Evolutionary conservation across 345 rosid genomes (phyloP), one percentile per base, ranked within the genome.

Genomic region (Clarkia xantiana): DNA sequence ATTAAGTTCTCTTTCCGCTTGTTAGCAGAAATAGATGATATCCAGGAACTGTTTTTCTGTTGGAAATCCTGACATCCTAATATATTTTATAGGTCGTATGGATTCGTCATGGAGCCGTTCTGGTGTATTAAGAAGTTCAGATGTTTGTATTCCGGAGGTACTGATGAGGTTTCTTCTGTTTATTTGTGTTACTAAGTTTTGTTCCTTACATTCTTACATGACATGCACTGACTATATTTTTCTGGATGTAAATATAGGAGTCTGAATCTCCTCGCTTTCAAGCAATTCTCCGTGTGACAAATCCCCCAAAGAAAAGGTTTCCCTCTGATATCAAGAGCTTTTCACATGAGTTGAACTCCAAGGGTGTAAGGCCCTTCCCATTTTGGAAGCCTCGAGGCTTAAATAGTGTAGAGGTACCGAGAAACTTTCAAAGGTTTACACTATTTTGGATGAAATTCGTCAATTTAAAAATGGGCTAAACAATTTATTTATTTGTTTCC

Each of bases 201-300:
- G 16, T 12, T 23, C 9, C n/a, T 48, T 48, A 6, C 14, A 17
- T 14, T 13, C 6, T 3, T 22, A 1, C n/a, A 22, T 13, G 16
- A 10, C 10, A 34, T 14, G 15, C 17, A 49, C 18, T 34, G 36
- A 29, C 36, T 23, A 29, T 3, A 49, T 49, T 29, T 29, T 25
- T 9, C 34, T 49, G 3, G 9, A 23, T 38, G 11, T 23, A n/a
- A 78, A 74, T 67, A 80, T 75, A 87, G 80, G 99, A 87, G 71
- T 93, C 99, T 18, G 99, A 93, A 64, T 93, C 99, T 52, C 99
- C 99, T 11, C 94, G 96, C 52, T 84, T 87, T 65, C 96, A 93
- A 80, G 97, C 99, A 34, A 78, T 93, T 53, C 93, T 93, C 18
- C 90, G 99, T 46, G 69, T 82, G 52, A 93, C 99, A 25, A 93